A percentile compares a stretch with the other conserved stretches of the same genome.
Conservation (phyloP, 1,284 basidiomycete species). For the Sporisorium scitamineum region DNA sequence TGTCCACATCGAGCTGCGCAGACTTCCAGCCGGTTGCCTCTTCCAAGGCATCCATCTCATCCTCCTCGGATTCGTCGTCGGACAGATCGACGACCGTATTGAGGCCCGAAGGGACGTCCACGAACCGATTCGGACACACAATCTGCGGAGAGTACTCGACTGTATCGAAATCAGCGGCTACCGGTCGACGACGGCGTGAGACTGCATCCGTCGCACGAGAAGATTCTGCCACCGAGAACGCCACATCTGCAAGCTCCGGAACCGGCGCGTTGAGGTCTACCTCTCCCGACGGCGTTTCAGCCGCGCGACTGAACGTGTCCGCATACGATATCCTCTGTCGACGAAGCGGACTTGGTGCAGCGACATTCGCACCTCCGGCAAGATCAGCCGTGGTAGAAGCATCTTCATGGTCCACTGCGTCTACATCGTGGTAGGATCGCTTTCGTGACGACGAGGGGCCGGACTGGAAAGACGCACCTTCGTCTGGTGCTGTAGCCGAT, state of each 20-base stretch:
- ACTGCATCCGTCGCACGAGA: background rate
- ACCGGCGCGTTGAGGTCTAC: constrained; percentile 38
- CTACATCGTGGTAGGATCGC: constrained; percentile 40
- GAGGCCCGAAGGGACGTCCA: constrained; percentile 39
- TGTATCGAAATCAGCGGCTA: constrained; percentile 32
- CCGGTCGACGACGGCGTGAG: constrained; percentile 21
- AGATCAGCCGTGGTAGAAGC: constrained; percentile 10
- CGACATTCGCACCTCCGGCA: background rate
- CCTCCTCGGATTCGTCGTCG: constrained; percentile 37
- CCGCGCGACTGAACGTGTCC: constrained; percentile 33
- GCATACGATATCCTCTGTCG: constrained; percentile 45
- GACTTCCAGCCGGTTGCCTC: constrained; percentile 16
- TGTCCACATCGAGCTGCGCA: constrained; percentile 11
- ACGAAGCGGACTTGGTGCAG: constrained; percentile 12
- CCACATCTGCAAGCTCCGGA: constrained; percentile 23
- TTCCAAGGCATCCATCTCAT: constrained; percentile 17
- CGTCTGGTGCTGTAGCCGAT: background rate
- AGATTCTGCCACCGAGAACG: background rate
- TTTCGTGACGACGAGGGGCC: constrained; percentile 17
- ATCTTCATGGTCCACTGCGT: constrained; percentile 22
- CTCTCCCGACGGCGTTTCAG: constrained; percentile 33
- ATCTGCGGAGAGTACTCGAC: constrained; percentile 20
- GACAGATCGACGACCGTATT: constrained; percentile 46
- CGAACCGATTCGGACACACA: constrained; percentile 18
- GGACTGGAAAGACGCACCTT: background rate